Evolutionary conservation across 2,329 filamentous ascomycete species (phyloP), one percentile per base, ranked within the genome.

Genomic region (Colletotrichum nymphaeae): DNA sequence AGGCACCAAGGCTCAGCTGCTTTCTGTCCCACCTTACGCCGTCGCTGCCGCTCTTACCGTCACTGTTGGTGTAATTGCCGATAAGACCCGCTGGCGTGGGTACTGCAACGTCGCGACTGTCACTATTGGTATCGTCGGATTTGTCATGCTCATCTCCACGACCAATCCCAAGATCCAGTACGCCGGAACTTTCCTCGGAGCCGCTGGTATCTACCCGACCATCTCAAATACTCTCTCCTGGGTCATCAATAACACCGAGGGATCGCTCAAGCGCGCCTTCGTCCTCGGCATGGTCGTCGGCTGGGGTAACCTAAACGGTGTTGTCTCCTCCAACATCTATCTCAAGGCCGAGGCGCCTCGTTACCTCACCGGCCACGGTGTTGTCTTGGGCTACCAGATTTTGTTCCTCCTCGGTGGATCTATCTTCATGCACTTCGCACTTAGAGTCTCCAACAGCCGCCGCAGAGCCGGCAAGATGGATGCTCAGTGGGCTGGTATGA

Each of bases 251-350:
- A 94, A 94, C 69, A 88, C 90, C 11, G 93, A 94, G 79, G 80
- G 80, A 0, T 80, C 79, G 0, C 72, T 80, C 78, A 95, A 95
- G 80, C 88, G 93, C n/a, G 93, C 93, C 28, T 88, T 94, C 35
- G 91, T 92, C 0, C 80, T 95, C 0, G 93, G 93, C 0, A 89
- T 94, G 76, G 90, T 94, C n/a, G 93, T 95, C 57, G 93, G 90
- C 3, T 94, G 92, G 91, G 93, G 93, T 9, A 95, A 95, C 76
- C 83, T 95, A 19, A 94, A 94, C 76, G 93, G 93, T 16, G 88
- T 94, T 7, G 90, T 95, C 37, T 86, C 84, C 16, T 87, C 85
- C 56, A 94, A 95, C 78, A 92, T 95, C 74, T 94, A 93, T 67
- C 74, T 81, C 58, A 76, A 77, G 9, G 28, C 53, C 1, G 79